These are phyloP conservation scores for Sanchytrium tribonematis DNA, from an alignment of 371 early-diverging fungal species.

Conservation along the genomic window DNA sequence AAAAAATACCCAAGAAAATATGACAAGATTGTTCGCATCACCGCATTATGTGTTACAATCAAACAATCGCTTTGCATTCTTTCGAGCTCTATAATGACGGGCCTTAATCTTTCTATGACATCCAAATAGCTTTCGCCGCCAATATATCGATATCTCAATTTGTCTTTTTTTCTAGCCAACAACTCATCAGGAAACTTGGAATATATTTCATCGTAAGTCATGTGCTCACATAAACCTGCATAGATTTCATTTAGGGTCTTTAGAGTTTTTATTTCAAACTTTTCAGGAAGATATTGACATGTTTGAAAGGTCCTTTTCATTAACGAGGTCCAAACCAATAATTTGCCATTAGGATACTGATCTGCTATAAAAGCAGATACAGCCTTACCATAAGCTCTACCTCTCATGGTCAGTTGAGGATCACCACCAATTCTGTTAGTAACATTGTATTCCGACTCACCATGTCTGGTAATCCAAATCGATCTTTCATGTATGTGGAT, in stretches of 20 bases:
- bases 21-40: slow-evolving; percentile 40
- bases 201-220: slow-evolving; percentile 11
- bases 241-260: slow-evolving; percentile 50
- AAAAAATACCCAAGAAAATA: slow-evolving; percentile 41
- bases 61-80: slow-evolving; percentile 38
- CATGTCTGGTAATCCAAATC: slow-evolving; percentile 52
- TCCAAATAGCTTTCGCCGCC: slow-evolving; percentile 33
- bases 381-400: slow-evolving; percentile 30
- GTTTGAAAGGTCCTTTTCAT: slow-evolving; percentile 37
- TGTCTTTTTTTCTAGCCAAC: slow-evolving; percentile 28
- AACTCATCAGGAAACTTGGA: slow-evolving; percentile 21
- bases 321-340: slow-evolving; percentile 40
- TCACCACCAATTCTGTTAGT: slow-evolving; percentile 35
- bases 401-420: slow-evolving; percentile 32
- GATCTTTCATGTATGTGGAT: slow-evolving; percentile 24
- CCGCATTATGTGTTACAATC: slow-evolving; percentile 35
- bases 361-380: slow-evolving; percentile 29
- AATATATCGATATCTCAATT: slow-evolving; percentile 49
- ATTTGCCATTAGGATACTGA: slow-evolving; percentile 9
- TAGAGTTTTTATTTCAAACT: slow-evolving; percentile 21
- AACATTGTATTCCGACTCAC: slow-evolving; percentile 29
- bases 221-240: slow-evolving; percentile 33
- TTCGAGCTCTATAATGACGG: slow-evolving; percentile 55
- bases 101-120: slow-evolving; percentile 39
- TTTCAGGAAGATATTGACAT: slow-evolving; percentile 30